Conservation (phyloP, 441 rosid genomes). For the Arabidopsis hybrid region DNA sequence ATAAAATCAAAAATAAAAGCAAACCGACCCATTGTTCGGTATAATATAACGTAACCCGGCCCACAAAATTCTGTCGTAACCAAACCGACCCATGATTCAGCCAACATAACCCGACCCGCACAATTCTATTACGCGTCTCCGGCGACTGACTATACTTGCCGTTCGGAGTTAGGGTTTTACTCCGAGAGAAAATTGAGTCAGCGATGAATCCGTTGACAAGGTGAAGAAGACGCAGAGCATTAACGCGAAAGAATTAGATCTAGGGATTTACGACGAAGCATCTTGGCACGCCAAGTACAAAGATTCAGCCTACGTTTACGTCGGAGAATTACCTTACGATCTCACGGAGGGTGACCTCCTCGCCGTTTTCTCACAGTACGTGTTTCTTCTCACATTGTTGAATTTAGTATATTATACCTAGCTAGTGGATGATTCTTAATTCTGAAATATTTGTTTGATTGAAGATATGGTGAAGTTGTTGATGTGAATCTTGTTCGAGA, state of each 20-base stretch:
- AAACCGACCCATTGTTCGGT: background rate
- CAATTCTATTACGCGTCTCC: slow-evolving; percentile 8
- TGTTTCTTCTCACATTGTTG: background rate
- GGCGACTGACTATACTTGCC: background rate
- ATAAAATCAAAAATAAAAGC: too few species aligned
- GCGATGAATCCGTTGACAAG: slow-evolving; percentile 70
- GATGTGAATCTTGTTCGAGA: slow-evolving; percentile 86
- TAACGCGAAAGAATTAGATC: slow-evolving; percentile 73
- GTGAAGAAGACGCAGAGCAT: slow-evolving; percentile 79
- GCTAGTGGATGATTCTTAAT: background rate
- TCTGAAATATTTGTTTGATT: background rate
- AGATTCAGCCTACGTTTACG: slow-evolving; percentile 81
- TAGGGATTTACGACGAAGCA: slow-evolving; percentile 86
- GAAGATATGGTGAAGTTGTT: slow-evolving; percentile 76
- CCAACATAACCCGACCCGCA: background rate
- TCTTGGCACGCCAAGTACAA: slow-evolving; percentile 97
- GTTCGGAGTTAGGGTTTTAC: background rate
- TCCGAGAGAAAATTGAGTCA: background rate
- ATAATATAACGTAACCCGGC: background rate
- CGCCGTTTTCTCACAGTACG: slow-evolving; percentile 70
- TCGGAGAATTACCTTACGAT: slow-evolving; percentile 83
- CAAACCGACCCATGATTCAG: background rate
- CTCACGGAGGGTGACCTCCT: slow-evolving; percentile 99
- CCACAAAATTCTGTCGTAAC: background rate
- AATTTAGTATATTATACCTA: too few species aligned